Conservation (phyloP, 2,329 filamentous ascomycete species). For the Aspergillus awamori region DNA sequence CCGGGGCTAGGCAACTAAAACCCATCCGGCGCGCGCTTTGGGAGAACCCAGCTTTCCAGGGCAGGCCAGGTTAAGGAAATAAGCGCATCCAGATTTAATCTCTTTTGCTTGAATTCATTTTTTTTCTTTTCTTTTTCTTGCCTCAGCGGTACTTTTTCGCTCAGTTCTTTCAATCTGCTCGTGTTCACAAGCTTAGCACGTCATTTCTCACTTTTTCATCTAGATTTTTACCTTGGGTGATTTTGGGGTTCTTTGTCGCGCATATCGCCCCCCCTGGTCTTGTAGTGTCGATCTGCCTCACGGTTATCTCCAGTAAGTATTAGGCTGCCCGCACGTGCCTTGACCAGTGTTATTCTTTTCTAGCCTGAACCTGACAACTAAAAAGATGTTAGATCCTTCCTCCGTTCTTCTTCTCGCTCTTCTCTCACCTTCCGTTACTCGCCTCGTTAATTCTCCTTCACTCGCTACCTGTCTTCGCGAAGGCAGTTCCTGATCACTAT, state of each 20-base stretch:
- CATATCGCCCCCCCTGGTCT: slow-evolving; percentile 10
- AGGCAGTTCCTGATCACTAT: background rate
- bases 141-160: background rate
- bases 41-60: background rate
- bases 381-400: background rate
- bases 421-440: background rate
- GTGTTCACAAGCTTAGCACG: background rate
- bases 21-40: background rate
- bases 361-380: background rate
- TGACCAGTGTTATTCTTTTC: background rate
- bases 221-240: no score
- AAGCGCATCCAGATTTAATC: slow-evolving; percentile 1
- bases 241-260: background rate
- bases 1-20: background rate
- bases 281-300: slow-evolving; percentile 3
- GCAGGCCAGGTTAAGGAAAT: background rate
- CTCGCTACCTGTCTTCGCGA: background rate
- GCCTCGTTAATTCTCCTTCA: background rate
- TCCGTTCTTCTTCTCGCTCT: background rate
- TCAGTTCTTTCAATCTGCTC: background rate
- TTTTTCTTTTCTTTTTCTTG: slow-evolving; percentile 5
- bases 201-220: background rate
- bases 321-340: background rate
- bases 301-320: background rate
- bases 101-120: background rate